These are phyloP conservation scores for Calocybe gambosa DNA, from an alignment of 1,284 basidiomycete species.

Conservation along the genomic window DNA sequence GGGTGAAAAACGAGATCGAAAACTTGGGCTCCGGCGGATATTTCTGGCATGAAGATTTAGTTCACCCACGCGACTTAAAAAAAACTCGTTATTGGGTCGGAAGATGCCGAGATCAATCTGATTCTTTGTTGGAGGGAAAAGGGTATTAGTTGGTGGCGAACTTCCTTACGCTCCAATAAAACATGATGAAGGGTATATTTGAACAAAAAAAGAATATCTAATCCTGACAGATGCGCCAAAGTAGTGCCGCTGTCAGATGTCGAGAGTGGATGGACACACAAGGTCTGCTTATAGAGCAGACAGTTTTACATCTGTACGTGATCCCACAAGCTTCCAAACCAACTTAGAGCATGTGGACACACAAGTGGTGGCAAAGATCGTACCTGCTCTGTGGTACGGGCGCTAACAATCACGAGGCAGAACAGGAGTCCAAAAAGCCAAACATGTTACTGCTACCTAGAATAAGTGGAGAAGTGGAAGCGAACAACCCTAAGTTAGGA, in stretches of 20 bases:
- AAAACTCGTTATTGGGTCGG: conserved; percentile 9
- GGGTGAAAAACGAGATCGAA: conserved; percentile 92
- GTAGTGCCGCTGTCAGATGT: too few relatives aligned
- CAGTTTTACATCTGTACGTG: background rate
- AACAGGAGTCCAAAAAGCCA: background rate
- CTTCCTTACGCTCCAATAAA: too few relatives aligned
- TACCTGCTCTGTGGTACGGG: background rate
- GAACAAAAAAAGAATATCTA: too few relatives aligned
- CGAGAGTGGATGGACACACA: too few relatives aligned
- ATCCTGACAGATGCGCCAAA: too few relatives aligned
- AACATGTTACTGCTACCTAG: background rate
- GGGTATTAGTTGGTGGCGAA: too few relatives aligned
- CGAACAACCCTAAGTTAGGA: background rate
- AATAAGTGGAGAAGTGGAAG: background rate
- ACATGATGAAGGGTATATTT: too few relatives aligned
- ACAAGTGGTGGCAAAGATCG: background rate
- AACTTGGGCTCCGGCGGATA: conserved; percentile 69
- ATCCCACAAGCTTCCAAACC: background rate
- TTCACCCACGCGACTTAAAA: background rate
- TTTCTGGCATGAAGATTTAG: conserved; percentile 57
- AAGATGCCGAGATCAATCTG: conserved; percentile 5
- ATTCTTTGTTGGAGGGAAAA: too few relatives aligned
- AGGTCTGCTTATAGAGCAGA: too few relatives aligned
- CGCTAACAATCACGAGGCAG: background rate
- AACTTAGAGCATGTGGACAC: background rate